These are phyloP conservation scores for Perilla frutescens DNA, from an alignment of 257 asterid genomes.

Conservation along the genomic window DNA sequence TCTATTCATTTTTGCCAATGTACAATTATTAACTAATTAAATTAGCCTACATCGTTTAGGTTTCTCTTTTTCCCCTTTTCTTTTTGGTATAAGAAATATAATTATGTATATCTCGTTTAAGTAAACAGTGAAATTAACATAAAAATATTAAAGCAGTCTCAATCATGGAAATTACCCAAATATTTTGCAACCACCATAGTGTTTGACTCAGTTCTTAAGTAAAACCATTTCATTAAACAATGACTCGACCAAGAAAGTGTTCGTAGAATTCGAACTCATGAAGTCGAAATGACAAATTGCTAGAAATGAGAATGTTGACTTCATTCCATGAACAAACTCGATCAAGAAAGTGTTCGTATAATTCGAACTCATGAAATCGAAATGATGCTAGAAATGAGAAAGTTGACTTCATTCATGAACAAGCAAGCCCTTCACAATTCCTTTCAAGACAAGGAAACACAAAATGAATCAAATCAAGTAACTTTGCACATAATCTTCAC, in stretches of 20 bases:
- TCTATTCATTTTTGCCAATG: too few relatives aligned
- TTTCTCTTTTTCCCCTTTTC: too few relatives aligned
- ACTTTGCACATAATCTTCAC: neutral
- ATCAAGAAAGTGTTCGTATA: neutral
- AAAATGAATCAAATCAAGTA: neutral
- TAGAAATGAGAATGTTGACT: slow-evolving; percentile 18
- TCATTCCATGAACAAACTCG: slow-evolving; percentile 2
- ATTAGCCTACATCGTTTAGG: too few relatives aligned
- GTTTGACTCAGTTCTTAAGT: neutral
- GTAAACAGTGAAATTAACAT: too few relatives aligned
- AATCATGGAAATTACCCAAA: neutral
- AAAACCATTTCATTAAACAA: neutral
- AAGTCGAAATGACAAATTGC: too few relatives aligned
- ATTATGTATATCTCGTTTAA: too few relatives aligned
- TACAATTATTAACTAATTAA: too few relatives aligned
- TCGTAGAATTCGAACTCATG: neutral
- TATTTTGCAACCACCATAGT: neutral
- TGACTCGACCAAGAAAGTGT: neutral
- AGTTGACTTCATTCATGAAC: slow-evolving; percentile 20
- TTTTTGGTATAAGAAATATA: too few relatives aligned
- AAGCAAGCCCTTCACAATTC: neutral
- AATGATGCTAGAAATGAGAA: neutral
- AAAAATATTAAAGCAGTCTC: neutral
- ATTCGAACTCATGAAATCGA: neutral
- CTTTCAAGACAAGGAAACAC: neutral